Percentiles rank a stretch among this genome's conserved stretches.
phyloP scores from a whole-genome alignment of 352 stramenopile genomes.

The Pilasporangium apinafurcum region DNA sequence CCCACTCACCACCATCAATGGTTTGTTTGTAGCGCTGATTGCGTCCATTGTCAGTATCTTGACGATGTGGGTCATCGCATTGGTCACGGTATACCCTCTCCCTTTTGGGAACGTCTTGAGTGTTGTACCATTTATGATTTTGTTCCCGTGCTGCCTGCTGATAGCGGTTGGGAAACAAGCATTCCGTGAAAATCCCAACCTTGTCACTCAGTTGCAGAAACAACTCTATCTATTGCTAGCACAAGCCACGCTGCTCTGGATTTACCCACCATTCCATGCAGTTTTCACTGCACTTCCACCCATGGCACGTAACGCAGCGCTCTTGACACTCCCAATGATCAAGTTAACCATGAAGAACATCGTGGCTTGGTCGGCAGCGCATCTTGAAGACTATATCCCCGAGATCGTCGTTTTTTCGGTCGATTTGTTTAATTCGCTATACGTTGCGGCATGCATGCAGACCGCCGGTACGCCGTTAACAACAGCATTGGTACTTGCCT shows the following conservation, averaged over 20 bases:
- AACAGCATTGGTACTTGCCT: too few relatives aligned
- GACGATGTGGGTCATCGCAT: conserved; percentile 7
- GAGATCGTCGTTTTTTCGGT: conserved; percentile 31
- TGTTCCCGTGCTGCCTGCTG: conserved; percentile 11
- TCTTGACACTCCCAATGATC: conserved; percentile 6
- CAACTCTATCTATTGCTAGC: too few relatives aligned
- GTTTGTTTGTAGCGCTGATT: neutral
- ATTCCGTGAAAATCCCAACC: conserved; percentile 8
- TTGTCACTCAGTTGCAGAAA: too few relatives aligned
- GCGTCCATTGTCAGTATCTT: conserved; percentile 6
- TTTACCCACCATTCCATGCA: conserved; percentile 13
- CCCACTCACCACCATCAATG: neutral
- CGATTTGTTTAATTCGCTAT: conserved; percentile 34
- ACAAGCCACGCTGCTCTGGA: conserved; percentile 3
- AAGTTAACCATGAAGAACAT: conserved; percentile 18
- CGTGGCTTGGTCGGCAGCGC: conserved; percentile 6
- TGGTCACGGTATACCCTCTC: conserved; percentile 15
- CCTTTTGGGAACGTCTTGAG: conserved; percentile 16
- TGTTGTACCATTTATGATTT: conserved; percentile 3
- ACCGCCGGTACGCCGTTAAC: too few relatives aligned
- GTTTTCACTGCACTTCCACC: neutral
- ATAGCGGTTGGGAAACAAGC: conserved; percentile 7
- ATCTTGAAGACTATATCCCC: conserved; percentile 25
- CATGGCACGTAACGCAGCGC: neutral
- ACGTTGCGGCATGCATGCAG: conserved; percentile 30